These are phyloP conservation scores for Ascochyta rabiei DNA, from an alignment of 2,329 filamentous ascomycete genomes.

Conservation along the genomic window DNA sequence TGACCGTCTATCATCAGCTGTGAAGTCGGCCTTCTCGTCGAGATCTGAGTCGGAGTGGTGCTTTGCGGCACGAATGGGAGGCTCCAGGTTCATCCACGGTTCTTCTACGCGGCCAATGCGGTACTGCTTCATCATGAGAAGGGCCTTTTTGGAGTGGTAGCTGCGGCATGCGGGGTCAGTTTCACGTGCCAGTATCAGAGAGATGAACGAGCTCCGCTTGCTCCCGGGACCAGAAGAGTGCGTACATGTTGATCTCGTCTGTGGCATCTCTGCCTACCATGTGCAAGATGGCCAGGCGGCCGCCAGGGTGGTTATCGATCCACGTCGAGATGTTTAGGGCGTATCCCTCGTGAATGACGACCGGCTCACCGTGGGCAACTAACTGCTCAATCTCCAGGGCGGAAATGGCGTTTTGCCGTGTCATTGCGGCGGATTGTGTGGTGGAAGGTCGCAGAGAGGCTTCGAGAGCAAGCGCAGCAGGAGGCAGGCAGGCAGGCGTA, in stretches of 20 bases:
- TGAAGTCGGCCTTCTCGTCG: slow-evolving; percentile 21
- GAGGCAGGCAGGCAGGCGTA: slow-evolving; percentile 6
- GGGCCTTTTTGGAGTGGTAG: slow-evolving; percentile 62
- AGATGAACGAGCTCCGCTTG: neutral
- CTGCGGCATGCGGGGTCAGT: slow-evolving; percentile 48
- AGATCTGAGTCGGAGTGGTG: slow-evolving; percentile 33
- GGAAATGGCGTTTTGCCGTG: slow-evolving; percentile 46
- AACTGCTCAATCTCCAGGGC: slow-evolving; percentile 56
- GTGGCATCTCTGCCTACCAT: slow-evolving; percentile 66
- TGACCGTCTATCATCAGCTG: slow-evolving; percentile 13
- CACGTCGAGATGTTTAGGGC: slow-evolving; percentile 64
- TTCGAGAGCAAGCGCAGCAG: neutral
- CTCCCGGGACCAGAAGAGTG: neutral
- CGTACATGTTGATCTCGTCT: slow-evolving; percentile 65
- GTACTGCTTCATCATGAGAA: slow-evolving; percentile 64
- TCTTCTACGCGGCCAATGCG: slow-evolving; percentile 63
- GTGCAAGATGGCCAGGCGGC: slow-evolving; percentile 64
- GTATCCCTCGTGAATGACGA: slow-evolving; percentile 63
- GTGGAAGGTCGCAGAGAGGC: neutral
- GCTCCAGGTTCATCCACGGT: slow-evolving; percentile 64
- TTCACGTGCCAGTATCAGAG: slow-evolving; percentile 8
- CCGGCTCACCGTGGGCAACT: slow-evolving; percentile 61
- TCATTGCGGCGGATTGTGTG: slow-evolving; percentile 19
- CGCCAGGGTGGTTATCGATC: slow-evolving; percentile 65
- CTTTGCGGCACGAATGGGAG: slow-evolving; percentile 62